Conservation (phyloP, 2,329 filamentous ascomycete genomes). For the Alternaria alternata region DNA sequence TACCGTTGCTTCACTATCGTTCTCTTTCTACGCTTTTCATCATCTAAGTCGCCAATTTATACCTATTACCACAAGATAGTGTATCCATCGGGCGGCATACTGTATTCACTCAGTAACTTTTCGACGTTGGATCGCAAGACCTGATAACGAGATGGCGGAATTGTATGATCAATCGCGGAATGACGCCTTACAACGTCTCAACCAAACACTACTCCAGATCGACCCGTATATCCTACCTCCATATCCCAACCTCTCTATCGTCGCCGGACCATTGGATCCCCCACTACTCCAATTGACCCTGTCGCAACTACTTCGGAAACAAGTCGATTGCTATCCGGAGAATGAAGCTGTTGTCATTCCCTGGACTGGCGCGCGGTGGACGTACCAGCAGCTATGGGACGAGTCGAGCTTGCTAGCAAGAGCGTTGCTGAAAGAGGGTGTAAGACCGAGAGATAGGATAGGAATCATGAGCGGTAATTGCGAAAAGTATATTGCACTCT, state of each 20-base stretch:
- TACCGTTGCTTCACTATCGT: slow-evolving; percentile 25
- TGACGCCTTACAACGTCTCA: slow-evolving; percentile 45
- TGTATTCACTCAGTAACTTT: not conserved
- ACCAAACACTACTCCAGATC: slow-evolving; percentile 50
- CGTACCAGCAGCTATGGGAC: slow-evolving; percentile 58
- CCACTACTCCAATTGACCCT: slow-evolving; percentile 76
- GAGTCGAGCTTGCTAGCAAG: slow-evolving; percentile 52
- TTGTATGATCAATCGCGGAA: slow-evolving; percentile 38
- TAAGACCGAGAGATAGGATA: slow-evolving; percentile 73
- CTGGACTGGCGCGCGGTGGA: slow-evolving; percentile 79
- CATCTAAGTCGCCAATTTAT: slow-evolving; percentile 21
- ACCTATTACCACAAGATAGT: slow-evolving; percentile 16
- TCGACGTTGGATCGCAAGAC: not conserved
- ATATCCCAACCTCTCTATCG: slow-evolving; percentile 61
- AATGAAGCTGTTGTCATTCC: slow-evolving; percentile 76
- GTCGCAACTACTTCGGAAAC: slow-evolving; percentile 75
- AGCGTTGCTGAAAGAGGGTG: slow-evolving; percentile 69
- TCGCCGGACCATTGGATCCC: slow-evolving; percentile 73
- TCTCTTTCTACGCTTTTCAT: slow-evolving; percentile 21
- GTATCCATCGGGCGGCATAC: not conserved
- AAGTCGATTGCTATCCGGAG: slow-evolving; percentile 70
- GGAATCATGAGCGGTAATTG: slow-evolving; percentile 76
- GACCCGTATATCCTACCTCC: slow-evolving; percentile 50
- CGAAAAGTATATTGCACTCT: slow-evolving; percentile 68
- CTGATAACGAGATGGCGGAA: slow-evolving; percentile 31